phyloP scores from a whole-genome alignment of 345 rosid species.

The Noccaea caerulescens region DNA sequence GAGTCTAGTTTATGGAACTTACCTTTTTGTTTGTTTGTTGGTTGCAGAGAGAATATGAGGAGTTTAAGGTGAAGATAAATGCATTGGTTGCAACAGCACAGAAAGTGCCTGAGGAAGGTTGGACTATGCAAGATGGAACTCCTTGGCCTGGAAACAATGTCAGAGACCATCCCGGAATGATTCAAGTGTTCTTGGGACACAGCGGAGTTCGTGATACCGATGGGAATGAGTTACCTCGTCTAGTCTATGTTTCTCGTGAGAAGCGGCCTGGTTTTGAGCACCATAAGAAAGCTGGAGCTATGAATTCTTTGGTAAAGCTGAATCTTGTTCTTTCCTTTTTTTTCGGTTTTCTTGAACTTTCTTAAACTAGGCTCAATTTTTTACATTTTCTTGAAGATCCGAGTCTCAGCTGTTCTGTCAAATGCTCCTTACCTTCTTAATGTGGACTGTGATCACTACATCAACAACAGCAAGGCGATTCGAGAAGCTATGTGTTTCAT shows the following conservation, averaged over 20 bases:
- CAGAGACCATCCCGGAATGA: constrained; percentile 99
- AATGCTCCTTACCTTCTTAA: constrained; percentile 93
- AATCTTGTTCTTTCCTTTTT: constrained; percentile 8
- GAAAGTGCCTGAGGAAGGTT: constrained; percentile 97
- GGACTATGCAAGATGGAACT: constrained; percentile 99
- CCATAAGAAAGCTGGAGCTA: constrained; percentile 97
- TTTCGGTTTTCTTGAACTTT: neutral
- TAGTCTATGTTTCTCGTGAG: constrained; percentile 97
- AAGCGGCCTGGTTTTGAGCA: constrained; percentile 97
- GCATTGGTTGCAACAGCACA: constrained; percentile 91
- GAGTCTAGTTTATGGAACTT: constrained; percentile 12
- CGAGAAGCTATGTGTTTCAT: constrained; percentile 97
- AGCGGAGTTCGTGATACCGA: constrained; percentile 73
- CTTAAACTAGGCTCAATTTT: neutral
- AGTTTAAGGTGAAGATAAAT: constrained; percentile 85
- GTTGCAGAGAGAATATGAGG: constrained; percentile 91
- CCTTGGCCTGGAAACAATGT: constrained; percentile 98
- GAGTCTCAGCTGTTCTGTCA: constrained; percentile 92
- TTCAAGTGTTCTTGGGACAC: constrained; percentile 97
- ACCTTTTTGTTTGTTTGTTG: constrained; percentile 9
- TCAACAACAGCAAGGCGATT: constrained; percentile 90
- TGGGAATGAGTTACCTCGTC: constrained; percentile 83
- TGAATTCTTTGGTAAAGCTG: constrained; percentile 78
- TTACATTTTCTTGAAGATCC: constrained; percentile 52
- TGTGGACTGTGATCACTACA: constrained; percentile 94